Percentiles rank a stretch among this genome's conserved stretches.
Conservation (phyloP, 2,329 filamentous ascomycete genomes). For the Neonectria sp. region DNA sequence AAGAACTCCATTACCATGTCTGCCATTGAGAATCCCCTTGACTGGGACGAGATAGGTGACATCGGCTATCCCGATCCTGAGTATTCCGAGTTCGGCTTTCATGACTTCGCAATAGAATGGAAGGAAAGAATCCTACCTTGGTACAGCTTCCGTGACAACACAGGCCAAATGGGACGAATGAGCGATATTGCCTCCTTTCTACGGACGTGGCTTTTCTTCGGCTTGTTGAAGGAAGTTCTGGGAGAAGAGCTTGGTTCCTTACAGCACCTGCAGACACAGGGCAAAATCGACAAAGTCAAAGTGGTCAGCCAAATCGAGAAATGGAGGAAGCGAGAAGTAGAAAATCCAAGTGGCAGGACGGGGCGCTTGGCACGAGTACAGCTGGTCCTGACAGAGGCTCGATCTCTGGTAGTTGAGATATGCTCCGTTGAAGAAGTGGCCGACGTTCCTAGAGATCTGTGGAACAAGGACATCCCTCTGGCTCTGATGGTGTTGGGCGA, state of each 20-base stretch:
- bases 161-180: background rate
- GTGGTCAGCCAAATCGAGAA: background rate
- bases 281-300: background rate
- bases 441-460: background rate
- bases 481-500: background rate
- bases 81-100: conserved; percentile 10
- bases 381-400: background rate
- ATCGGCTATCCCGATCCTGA: conserved; percentile 14
- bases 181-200: conserved; percentile 11
- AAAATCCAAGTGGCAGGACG: background rate
- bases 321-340: background rate
- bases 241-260: conserved; percentile 11
- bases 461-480: background rate
- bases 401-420: background rate
- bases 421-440: background rate
- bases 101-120: conserved; percentile 10
- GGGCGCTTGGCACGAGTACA: background rate
- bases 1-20: background rate
- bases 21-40: background rate
- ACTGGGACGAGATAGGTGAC: conserved; percentile 18
- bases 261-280: background rate
- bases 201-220: conserved; percentile 15
- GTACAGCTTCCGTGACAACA: background rate
- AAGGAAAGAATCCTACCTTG: background rate
- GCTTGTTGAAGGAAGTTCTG: conserved; percentile 12